phyloP scores from a whole-genome alignment of 805 yeast genomes.

The Limtongia smithiae region DNA sequence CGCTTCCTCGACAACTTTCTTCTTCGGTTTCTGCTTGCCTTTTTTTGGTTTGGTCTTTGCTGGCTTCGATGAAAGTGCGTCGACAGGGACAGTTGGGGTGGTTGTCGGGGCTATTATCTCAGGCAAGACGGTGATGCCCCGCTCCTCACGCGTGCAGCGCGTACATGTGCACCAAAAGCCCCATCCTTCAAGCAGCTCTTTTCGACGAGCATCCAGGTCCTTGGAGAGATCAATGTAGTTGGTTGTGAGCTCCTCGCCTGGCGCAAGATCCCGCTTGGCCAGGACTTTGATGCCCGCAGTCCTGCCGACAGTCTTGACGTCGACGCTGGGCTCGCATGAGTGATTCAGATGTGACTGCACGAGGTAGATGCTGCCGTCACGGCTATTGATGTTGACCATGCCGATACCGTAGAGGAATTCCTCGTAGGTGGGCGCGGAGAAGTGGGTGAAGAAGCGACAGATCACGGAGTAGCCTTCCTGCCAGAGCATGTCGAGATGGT shows the following conservation, averaged over 20 bases:
- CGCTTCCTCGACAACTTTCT: slow-evolving; percentile 1
- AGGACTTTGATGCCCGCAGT: slow-evolving; percentile 56
- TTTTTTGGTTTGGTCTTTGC: background rate
- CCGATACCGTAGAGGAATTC: slow-evolving; percentile 64
- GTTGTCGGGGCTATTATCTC: background rate
- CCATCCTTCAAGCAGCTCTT: slow-evolving; percentile 69
- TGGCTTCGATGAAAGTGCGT: background rate
- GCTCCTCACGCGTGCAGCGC: slow-evolving; percentile 61
- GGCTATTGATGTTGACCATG: slow-evolving; percentile 68
- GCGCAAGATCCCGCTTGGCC: slow-evolving; percentile 55
- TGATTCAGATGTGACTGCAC: slow-evolving; percentile 73
- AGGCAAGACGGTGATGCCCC: background rate
- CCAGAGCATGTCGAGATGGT: slow-evolving; percentile 60
- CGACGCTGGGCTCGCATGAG: slow-evolving; percentile 67
- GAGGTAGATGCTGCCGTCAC: slow-evolving; percentile 59
- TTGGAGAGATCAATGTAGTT: slow-evolving; percentile 67
- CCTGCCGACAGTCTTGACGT: slow-evolving; percentile 47
- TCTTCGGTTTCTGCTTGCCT: background rate
- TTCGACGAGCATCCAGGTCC: slow-evolving; percentile 58
- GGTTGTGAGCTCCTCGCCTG: slow-evolving; percentile 66
- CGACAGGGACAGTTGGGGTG: background rate
- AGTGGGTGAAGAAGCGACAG: slow-evolving; percentile 43
- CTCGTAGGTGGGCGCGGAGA: slow-evolving; percentile 42
- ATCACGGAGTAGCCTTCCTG: slow-evolving; percentile 52
- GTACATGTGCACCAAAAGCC: slow-evolving; percentile 70